Evolutionary conservation across 2,329 filamentous ascomycete genomes (phyloP).

Genomic region (Thelonectria rubi): DNA sequence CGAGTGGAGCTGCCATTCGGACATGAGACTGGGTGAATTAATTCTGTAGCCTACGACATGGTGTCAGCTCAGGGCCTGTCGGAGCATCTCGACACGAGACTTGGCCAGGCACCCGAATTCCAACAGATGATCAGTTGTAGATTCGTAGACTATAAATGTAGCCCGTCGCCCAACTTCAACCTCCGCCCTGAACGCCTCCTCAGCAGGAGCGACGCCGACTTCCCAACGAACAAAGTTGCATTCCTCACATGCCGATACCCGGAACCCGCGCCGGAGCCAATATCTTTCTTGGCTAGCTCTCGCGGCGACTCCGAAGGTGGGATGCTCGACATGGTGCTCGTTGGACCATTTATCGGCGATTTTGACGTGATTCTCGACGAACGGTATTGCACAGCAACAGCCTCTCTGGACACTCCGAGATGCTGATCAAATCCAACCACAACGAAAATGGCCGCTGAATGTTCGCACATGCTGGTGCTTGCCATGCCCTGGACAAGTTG

Average conservation of each 20-base stretch:
- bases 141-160: background rate
- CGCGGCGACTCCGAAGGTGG: slow-evolving; percentile 22
- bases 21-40: background rate
- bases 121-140: background rate
- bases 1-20: slow-evolving; percentile 2
- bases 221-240: slow-evolving; percentile 19
- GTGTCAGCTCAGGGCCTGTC: background rate
- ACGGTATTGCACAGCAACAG: too few relatives aligned
- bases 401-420: too few relatives aligned
- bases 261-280: slow-evolving; percentile 2
- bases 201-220: background rate
- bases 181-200: background rate
- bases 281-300: background rate
- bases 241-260: slow-evolving; percentile 19
- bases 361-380: too few relatives aligned
- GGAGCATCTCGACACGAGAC: slow-evolving; percentile 7
- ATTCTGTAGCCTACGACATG: slow-evolving; percentile 3
- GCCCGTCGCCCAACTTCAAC: background rate
- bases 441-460: too few relatives aligned
- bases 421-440: too few relatives aligned
- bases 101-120: slow-evolving; percentile 4
- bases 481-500: too few relatives aligned
- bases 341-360: too few relatives aligned
- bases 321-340: background rate
- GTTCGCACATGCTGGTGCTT: too few relatives aligned